These are phyloP conservation scores for Pseudogymnoascus pannorum DNA, from an alignment of 2,329 filamentous ascomycete genomes.

Conservation along the genomic window DNA sequence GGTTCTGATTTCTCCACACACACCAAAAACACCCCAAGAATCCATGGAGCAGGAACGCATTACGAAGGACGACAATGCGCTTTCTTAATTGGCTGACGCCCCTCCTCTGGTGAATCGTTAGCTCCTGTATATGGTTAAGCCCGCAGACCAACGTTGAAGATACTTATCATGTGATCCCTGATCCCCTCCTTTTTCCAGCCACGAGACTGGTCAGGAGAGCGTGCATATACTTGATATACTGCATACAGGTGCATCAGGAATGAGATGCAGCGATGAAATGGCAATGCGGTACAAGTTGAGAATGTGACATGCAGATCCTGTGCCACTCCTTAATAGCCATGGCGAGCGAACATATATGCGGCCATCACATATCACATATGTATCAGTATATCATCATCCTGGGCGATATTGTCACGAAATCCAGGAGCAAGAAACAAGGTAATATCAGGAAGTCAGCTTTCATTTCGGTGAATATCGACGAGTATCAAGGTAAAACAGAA, in stretches of 20 bases:
- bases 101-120: neutral
- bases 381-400: neutral
- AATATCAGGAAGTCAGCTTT: neutral
- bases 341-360: neutral
- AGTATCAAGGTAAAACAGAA: neutral
- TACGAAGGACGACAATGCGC: neutral
- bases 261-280: neutral
- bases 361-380: neutral
- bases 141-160: neutral
- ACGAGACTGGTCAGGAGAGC: neutral
- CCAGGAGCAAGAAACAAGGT: neutral
- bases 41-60: neutral
- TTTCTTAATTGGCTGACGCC: neutral
- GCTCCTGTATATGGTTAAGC: neutral
- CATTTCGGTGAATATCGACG: neutral
- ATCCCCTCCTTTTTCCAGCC: neutral
- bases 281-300: neutral
- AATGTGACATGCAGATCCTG: conserved; percentile 5
- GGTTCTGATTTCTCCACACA: neutral
- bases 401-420: neutral
- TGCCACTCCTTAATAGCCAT: neutral
- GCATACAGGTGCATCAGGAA: neutral
- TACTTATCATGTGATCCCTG: conserved; percentile 4
- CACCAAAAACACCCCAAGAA: neutral
- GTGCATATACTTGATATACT: neutral